Percentiles rank a stretch among this genome's conserved stretches.
Conservation (phyloP, 1,284 basidiomycete genomes). For the Hymenochaete sp. region DNA sequence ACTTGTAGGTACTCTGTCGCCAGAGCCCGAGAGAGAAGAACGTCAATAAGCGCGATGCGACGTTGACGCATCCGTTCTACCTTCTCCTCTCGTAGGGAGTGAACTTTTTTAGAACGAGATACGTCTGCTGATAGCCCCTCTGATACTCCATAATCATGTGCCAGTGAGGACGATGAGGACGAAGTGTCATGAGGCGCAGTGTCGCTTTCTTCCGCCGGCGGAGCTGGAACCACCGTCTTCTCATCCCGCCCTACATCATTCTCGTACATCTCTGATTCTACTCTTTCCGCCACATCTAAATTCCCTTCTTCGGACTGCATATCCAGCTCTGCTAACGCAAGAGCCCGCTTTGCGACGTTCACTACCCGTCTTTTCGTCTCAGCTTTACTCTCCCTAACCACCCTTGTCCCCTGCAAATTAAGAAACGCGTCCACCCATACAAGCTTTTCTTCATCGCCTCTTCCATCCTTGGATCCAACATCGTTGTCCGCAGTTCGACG, state of each 20-base stretch:
- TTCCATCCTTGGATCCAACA: too few relatives aligned
- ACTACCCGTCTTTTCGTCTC: conserved; percentile 5
- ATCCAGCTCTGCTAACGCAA: neutral
- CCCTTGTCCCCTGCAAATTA: neutral
- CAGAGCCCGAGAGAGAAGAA: conserved; percentile 11
- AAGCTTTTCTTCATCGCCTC: too few relatives aligned
- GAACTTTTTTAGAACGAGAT: too few relatives aligned
- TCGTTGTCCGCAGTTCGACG: too few relatives aligned
- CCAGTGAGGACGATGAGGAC: too few relatives aligned
- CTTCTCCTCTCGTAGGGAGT: conserved; percentile 3
- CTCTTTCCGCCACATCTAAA: neutral
- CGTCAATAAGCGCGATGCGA: conserved; percentile 5
- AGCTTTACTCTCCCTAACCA: neutral
- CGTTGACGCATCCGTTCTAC: conserved; percentile 5
- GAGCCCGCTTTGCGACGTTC: conserved; percentile 1
- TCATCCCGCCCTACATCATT: neutral
- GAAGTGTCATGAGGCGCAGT: neutral
- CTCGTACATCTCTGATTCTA: neutral
- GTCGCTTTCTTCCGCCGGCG: neutral
- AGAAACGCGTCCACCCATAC: conserved; percentile 13
- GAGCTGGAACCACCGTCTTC: neutral
- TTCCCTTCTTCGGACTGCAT: neutral
- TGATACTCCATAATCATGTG: too few relatives aligned
- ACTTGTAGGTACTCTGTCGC: neutral
- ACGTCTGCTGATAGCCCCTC: too few relatives aligned